Evolutionary conservation across 2,329 filamentous ascomycete species (phyloP), one percentile per base, ranked within the genome.

Genomic region (Arthrocladium fulminans): DNA sequence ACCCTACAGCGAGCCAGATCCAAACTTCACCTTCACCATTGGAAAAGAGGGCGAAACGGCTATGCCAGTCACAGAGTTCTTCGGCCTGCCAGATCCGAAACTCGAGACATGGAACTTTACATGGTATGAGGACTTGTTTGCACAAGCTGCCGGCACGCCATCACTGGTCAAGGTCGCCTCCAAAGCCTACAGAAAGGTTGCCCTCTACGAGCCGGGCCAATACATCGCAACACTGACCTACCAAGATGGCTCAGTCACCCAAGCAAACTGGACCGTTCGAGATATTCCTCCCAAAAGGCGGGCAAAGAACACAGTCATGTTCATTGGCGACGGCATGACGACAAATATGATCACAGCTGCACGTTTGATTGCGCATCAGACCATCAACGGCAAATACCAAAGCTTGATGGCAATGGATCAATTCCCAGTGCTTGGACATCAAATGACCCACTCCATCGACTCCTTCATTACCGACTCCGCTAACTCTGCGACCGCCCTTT

Each of bases 41-140:
- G 70, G 74, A 50, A 88, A 85, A 67, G 76, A 79, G 47, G 79
- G 76, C 35, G 67, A 67, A 47, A 63, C 68, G 50, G 63, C 76
- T 22, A 67, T 77, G 61, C 68, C 73, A 49, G 79, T 81, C 34
- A 71, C 80, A 13, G 69, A 79, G 34, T 88, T 79, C 68, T 90
- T 92, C 69, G 72, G 73, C n/a, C 61, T 84, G 29, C 60, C 75
- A 2, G 85, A 90, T 63, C 83, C 86, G 17, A 67, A 79, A 63
- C 68, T 92, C 13, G 87, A 94, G 73, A 81, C 73, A 54, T 94
- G 87, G 87, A 77, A 81, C 56, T 92, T 92, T 62, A 75, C 74
- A n/a, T 92, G 84, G 84, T 90, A 78, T 61, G 87, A 90, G 70
- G 77, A 94, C 59, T 76, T 88, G 22, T 94, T 87, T 62, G 86